These are phyloP conservation scores for Phyllosticta citriasiana DNA, from an alignment of 2,329 filamentous ascomycete species.

Conservation along the genomic window DNA sequence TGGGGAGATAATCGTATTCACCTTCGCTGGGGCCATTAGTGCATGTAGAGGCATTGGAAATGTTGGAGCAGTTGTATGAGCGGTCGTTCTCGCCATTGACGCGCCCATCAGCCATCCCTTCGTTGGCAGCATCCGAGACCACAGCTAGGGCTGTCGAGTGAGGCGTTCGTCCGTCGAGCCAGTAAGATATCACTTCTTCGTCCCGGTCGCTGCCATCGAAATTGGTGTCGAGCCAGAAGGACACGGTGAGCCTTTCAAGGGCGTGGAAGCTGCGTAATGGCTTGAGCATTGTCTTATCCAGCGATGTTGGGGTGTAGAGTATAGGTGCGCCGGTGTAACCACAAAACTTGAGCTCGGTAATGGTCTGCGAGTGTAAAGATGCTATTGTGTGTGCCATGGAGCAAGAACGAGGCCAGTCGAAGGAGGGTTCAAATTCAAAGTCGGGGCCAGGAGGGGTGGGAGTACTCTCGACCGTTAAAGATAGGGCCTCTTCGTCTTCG, in stretches of 20 bases:
- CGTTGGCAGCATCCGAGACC: constrained; percentile 9
- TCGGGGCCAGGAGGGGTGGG: constrained; percentile 12
- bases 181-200: constrained; percentile 34
- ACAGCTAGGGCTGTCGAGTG: constrained; percentile 29
- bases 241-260: constrained; percentile 31
- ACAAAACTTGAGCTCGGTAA: constrained; percentile 39
- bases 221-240: constrained; percentile 32
- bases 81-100: not conserved
- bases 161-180: constrained; percentile 31
- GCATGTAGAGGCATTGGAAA: not conserved
- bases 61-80: constrained; percentile 1
- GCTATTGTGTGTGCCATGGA: constrained; percentile 35
- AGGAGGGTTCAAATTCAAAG: constrained; percentile 26
- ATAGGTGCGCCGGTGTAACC: constrained; percentile 36
- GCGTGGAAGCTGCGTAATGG: constrained; percentile 34
- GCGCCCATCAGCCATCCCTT: constrained; percentile 13
- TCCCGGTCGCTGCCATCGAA: constrained; percentile 32
- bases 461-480: constrained; percentile 13
- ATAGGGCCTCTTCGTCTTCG: constrained; percentile 17
- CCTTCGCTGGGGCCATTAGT: not conserved
- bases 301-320: constrained; percentile 27
- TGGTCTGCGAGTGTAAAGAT: constrained; percentile 28
- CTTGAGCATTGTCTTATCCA: constrained; percentile 29
- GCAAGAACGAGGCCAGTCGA: constrained; percentile 30
- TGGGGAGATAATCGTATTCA: not conserved